Evolutionary conservation across 1,139 yeast genomes (phyloP), one percentile per base, ranked within the genome.

Genomic region (Yamadazyma aaseri): DNA sequence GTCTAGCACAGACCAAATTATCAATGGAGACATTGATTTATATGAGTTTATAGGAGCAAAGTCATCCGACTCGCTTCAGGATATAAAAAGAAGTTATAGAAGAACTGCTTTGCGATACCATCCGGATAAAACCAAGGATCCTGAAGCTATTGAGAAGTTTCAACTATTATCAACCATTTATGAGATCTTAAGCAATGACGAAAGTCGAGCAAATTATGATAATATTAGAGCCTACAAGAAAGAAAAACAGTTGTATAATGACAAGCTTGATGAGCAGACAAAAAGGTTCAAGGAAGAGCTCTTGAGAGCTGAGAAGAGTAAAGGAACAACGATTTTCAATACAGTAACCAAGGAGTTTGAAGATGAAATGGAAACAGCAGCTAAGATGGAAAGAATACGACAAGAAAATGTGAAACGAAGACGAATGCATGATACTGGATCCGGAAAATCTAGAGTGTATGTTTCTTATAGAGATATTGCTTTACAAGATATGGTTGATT

Each of bases 81-180:
- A 84, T 41, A 70, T 92, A 42, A 86, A 86, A 57, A 81, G 79
- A 55, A 95, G 95, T 5, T 92, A 86, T 54, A 71, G 97, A 37
- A 79, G 74, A 49, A 77, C 78, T 51, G 97, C 98, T 0, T 65
- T 90, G 14, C 66, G 63, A 41, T 79, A 78, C 40, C 98, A 92
- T 48, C 82, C 82, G 1, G 82, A 76, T 51, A 76, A 75, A 51
- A 65, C 69, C 42, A 47, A 55, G 3, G 49, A 63, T 3, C 58
- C 60, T 4, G 60, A 56, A 21, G 58, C 63, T 3, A 53, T 49
- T 9, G 53, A 50, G 15, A 53, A 60, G 41, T 76, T 76, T 46
- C 62, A 67, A 26, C 50, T 60, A 25, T 50, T 73, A 17, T 49
- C 65, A 3, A 54, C 59, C 13, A 59, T 69, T 9, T 69, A 71